Percentiles rank a stretch among this genome's conserved stretches.
These are phyloP conservation scores for Xylaria castorea DNA, from an alignment of 495 filamentous ascomycete genomes.

Conservation along the genomic window DNA sequence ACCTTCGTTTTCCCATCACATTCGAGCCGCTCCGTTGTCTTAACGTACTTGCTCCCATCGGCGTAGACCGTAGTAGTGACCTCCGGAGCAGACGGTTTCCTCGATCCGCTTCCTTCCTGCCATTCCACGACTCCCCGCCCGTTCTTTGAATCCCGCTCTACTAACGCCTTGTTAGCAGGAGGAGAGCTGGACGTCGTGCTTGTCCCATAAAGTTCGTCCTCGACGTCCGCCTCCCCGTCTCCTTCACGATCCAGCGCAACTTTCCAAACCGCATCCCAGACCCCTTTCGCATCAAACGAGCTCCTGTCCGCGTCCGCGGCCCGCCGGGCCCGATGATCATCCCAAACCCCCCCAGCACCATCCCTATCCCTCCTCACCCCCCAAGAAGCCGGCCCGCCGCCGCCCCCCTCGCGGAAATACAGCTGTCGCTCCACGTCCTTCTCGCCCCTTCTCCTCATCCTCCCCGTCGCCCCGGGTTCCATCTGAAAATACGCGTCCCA, in stretches of 20 bases:
- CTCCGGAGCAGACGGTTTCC: constrained; percentile 1
- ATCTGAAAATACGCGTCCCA: constrained; percentile 37
- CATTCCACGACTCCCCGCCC: background rate
- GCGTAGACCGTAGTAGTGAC: constrained; percentile 30
- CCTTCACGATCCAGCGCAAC: background rate
- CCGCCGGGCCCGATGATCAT: background rate
- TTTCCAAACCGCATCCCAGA: constrained; percentile 13
- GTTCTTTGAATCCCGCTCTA: background rate
- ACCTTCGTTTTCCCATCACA: constrained; percentile 15
- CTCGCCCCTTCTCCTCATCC: background rate
- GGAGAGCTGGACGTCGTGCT: background rate
- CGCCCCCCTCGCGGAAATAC: background rate
- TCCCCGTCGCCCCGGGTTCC: background rate
- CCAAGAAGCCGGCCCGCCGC: background rate
- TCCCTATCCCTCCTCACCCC: background rate
- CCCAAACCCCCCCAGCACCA: background rate
- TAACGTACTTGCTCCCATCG: constrained; percentile 34
- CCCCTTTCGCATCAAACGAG: background rate
- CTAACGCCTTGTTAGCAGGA: background rate
- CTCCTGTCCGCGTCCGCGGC: background rate
- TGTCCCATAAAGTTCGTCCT: constrained; percentile 8
- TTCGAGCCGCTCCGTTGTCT: constrained; percentile 23
- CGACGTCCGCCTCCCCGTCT: background rate
- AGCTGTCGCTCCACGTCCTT: background rate
- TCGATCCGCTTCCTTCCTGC: background rate